A percentile compares a stretch with the other conserved stretches of the same genome.
phyloP scores from a whole-genome alignment of 1,284 basidiomycete species.

The Tetrapyrgos nigripes region DNA sequence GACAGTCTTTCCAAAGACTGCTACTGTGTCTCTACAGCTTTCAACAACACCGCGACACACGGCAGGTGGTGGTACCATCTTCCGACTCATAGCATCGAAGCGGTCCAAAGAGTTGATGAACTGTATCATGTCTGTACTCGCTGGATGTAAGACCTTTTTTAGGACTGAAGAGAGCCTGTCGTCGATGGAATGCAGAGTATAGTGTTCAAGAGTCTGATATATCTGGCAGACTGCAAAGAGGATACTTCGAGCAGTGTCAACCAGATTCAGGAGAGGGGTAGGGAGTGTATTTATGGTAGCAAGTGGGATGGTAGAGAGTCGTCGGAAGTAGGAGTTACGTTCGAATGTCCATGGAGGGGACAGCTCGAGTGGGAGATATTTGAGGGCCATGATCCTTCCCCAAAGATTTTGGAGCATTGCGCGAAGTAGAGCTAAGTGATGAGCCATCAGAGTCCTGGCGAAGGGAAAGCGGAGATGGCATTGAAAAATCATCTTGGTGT shows the following conservation, averaged over 20 bases:
- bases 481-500: constrained; percentile 44
- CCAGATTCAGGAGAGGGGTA: constrained; percentile 71
- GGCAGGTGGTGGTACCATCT: constrained; percentile 69
- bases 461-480: constrained; percentile 47
- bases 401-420: constrained; percentile 33
- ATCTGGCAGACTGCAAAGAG: constrained; percentile 94
- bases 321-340: constrained; percentile 92
- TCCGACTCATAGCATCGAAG: constrained; percentile 87
- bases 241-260: constrained; percentile 91
- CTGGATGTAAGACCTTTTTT: constrained; percentile 85
- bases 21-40: constrained; percentile 86
- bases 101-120: constrained; percentile 92
- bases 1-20: constrained; percentile 87
- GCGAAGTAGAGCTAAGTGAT: constrained; percentile 39
- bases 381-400: constrained; percentile 41
- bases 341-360: constrained; percentile 77
- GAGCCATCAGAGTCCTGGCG: constrained; percentile 51
- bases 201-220: constrained; percentile 89
- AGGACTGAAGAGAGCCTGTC: constrained; percentile 87
- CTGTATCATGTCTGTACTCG: constrained; percentile 81
- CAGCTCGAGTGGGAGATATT: constrained; percentile 35
- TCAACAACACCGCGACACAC: constrained; percentile 85
- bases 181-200: constrained; percentile 83
- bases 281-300: constrained; percentile 77
- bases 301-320: constrained; percentile 79